A percentile compares a stretch with the other conserved stretches of the same genome.
These are phyloP conservation scores for Filobasidium wieringae DNA, from an alignment of 768 basidiomycete genomes.

Conservation along the genomic window DNA sequence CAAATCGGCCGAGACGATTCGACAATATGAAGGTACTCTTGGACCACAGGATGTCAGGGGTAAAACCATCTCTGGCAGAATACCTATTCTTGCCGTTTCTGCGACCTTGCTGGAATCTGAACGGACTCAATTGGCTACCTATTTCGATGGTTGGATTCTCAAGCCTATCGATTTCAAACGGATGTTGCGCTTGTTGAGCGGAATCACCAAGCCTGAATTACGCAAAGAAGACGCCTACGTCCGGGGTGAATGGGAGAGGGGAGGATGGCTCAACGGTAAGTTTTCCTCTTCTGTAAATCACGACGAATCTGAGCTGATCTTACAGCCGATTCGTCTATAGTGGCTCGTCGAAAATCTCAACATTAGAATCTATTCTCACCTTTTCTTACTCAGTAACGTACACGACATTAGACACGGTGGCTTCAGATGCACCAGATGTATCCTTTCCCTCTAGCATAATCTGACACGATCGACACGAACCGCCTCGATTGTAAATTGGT, in stretches of 20 bases:
- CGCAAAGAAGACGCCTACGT: constrained; percentile 46
- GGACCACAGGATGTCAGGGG: neutral
- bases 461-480: too few relatives aligned
- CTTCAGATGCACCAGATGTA: too few relatives aligned
- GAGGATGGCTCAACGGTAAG: constrained; percentile 33
- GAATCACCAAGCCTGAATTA: constrained; percentile 48
- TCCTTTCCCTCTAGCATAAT: too few relatives aligned
- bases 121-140: constrained; percentile 47
- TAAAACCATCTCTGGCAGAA: constrained; percentile 49
- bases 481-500: too few relatives aligned
- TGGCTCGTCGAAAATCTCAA: neutral
- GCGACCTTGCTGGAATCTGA: constrained; percentile 56
- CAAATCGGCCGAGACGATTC: constrained; percentile 56
- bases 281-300: neutral
- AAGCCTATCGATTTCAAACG: constrained; percentile 72
- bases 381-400: neutral
- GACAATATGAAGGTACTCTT: constrained; percentile 47
- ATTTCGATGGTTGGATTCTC: constrained; percentile 71
- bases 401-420: too few relatives aligned
- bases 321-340: neutral
- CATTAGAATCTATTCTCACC: neutral
- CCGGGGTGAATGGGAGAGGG: constrained; percentile 40
- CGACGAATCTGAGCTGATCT: neutral
- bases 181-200: constrained; percentile 49
- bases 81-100: constrained; percentile 72